A percentile compares a stretch with the other conserved stretches of the same genome.
phyloP scores from a whole-genome alignment of 768 basidiomycete genomes.

The Calocybe indica region DNA sequence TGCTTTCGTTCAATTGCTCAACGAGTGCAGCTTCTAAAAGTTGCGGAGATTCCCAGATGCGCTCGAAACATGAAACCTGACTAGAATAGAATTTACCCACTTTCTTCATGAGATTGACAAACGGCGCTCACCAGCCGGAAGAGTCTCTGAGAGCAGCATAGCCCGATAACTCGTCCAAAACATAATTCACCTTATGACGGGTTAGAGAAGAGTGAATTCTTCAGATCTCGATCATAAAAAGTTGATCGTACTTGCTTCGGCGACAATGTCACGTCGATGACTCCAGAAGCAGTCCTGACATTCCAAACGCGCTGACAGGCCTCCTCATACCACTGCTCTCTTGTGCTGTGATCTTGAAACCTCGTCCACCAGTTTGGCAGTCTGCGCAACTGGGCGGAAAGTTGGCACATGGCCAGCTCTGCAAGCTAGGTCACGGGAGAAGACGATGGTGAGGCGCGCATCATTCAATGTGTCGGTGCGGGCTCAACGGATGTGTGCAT shows the following conservation, averaged over 20 bases:
- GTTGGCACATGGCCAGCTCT: constrained; percentile 44
- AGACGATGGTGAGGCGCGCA: not conserved
- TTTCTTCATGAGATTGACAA: not conserved
- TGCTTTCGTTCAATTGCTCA: constrained; percentile 13
- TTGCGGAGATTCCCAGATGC: constrained; percentile 42
- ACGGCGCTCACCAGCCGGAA: constrained; percentile 26
- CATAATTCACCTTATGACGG: constrained; percentile 33
- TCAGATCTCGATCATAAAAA: not conserved
- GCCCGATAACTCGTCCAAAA: constrained; percentile 42
- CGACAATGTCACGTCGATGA: constrained; percentile 26
- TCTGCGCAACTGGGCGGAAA: constrained; percentile 37
- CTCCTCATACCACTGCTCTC: constrained; percentile 25
- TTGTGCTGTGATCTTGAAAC: constrained; percentile 16
- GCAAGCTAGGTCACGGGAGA: constrained; percentile 24
- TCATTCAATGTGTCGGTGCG: not conserved
- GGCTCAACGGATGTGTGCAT: constrained; percentile 6
- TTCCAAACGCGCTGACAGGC: constrained; percentile 22
- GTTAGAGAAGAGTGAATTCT: not conserved
- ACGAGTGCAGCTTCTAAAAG: constrained; percentile 13
- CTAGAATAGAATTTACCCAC: constrained; percentile 17
- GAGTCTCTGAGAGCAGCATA: constrained; percentile 37
- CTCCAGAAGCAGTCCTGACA: constrained; percentile 29
- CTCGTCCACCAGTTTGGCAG: constrained; percentile 35
- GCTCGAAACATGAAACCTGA: constrained; percentile 50
- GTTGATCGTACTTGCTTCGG: constrained; percentile 28